Percentiles rank a stretch among this genome's conserved stretches.
Evolutionary conservation across 106 monocot genomes (phyloP).

Genomic region (Dendrobium huoshanense): DNA sequence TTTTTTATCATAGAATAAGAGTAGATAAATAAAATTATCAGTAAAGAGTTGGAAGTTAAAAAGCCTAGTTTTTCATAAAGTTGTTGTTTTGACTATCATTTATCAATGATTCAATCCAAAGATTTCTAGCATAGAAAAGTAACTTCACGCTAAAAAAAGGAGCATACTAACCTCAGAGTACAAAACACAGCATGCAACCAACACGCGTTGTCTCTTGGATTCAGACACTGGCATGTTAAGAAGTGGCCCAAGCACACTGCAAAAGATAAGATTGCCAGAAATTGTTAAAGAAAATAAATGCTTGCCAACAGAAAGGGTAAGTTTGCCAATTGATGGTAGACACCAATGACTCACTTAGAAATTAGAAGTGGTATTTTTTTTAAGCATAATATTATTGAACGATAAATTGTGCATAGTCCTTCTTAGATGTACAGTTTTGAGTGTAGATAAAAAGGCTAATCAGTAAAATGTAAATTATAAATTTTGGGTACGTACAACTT

Average conservation of each 20-base stretch:
- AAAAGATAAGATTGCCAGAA: background rate
- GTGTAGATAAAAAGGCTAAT: too few relatives aligned
- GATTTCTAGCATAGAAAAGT: background rate
- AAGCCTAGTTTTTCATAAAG: background rate
- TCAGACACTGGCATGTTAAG: conserved; percentile 96
- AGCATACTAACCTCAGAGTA: conserved; percentile 85
- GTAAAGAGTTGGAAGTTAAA: background rate
- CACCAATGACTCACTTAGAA: background rate
- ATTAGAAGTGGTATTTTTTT: background rate
- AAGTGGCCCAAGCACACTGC: conserved; percentile 93
- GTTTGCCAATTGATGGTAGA: background rate
- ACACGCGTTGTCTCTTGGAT: conserved; percentile 93
- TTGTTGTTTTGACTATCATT: conserved; percentile 1
- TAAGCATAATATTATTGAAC: too few relatives aligned
- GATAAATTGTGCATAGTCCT: too few relatives aligned
- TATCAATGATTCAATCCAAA: background rate
- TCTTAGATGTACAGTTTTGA: too few relatives aligned
- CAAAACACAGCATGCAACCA: conserved; percentile 82
- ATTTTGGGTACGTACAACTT: too few relatives aligned
- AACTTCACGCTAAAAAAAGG: background rate
- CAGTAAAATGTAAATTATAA: too few relatives aligned
- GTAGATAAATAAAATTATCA: background rate
- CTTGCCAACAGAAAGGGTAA: background rate
- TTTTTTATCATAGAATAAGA: background rate
- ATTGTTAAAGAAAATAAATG: background rate